Conservation (phyloP, 192 early-diverging fungal species). For the Coemansia sp. region DNA sequence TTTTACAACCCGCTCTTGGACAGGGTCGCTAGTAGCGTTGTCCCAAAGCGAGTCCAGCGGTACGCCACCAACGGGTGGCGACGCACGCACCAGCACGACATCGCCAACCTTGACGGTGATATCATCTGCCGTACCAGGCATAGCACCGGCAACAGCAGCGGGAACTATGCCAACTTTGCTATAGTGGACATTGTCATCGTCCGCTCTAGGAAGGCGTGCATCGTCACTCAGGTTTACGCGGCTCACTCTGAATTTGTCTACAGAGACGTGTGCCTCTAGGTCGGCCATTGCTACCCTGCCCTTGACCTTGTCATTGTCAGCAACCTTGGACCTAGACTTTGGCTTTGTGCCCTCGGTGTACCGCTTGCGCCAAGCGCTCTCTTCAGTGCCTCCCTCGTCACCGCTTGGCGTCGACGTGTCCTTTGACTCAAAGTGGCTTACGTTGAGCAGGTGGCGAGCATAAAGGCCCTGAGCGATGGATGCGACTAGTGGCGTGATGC, state of each 20-base stretch:
- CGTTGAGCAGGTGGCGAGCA: constrained; percentile 44
- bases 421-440: constrained; percentile 30
- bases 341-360: constrained; percentile 25
- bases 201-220: constrained; percentile 14
- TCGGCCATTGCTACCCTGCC: constrained; percentile 38
- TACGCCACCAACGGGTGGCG: constrained; percentile 18
- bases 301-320: constrained; percentile 29
- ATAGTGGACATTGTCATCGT: constrained; percentile 20
- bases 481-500: constrained; percentile 52
- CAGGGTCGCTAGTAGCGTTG: constrained; percentile 3
- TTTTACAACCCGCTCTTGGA: constrained; percentile 6
- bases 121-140: background rate
- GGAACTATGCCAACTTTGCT: constrained; percentile 41
- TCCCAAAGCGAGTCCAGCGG: constrained; percentile 30
- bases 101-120: constrained; percentile 49
- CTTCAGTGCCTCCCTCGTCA: background rate
- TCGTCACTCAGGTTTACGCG: constrained; percentile 4
- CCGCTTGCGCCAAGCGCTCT: constrained; percentile 32
- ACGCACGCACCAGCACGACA: constrained; percentile 24
- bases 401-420: background rate
- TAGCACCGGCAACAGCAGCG: background rate
- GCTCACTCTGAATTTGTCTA: constrained; percentile 21
- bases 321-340: constrained; percentile 9
- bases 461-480: constrained; percentile 55
- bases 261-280: constrained; percentile 15